These are phyloP conservation scores for Peronospora destructor DNA, from an alignment of 352 stramenopile species.

Conservation along the genomic window DNA sequence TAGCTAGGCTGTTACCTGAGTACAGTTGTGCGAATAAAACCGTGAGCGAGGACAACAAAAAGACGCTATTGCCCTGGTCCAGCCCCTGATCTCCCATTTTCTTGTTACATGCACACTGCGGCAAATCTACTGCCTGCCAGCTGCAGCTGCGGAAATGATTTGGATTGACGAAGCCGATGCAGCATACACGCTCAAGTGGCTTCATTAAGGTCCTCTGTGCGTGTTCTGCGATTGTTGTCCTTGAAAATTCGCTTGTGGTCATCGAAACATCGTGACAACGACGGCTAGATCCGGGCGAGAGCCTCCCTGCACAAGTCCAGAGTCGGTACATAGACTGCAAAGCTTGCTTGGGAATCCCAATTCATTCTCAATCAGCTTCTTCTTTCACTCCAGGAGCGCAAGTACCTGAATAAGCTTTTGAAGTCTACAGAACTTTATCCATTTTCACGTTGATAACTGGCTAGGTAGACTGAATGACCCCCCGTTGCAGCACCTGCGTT, in stretches of 20 bases:
- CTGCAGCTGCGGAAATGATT: slow-evolving; percentile 28
- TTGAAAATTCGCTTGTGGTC: slow-evolving; percentile 16
- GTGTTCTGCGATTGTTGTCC: slow-evolving; percentile 24
- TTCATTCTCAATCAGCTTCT: slow-evolving; percentile 12
- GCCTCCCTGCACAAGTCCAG: slow-evolving; percentile 9
- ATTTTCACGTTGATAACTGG: slow-evolving; percentile 17
- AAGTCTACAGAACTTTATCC: slow-evolving; percentile 10
- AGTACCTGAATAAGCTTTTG: background rate
- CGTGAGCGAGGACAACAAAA: slow-evolving; percentile 8
- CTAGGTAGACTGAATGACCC: slow-evolving; percentile 1
- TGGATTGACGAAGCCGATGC: slow-evolving; percentile 11
- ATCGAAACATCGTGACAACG: slow-evolving; percentile 21
- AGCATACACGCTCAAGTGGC: slow-evolving; percentile 11
- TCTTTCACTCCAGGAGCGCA: background rate
- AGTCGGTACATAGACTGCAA: slow-evolving; percentile 5
- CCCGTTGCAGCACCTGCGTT: background rate
- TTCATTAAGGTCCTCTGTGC: slow-evolving; percentile 16
- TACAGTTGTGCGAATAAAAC: slow-evolving; percentile 12
- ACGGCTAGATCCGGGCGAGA: slow-evolving; percentile 5
- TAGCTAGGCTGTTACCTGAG: slow-evolving; percentile 6
- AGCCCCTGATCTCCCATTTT: slow-evolving; percentile 2
- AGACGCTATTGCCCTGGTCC: slow-evolving; percentile 21
- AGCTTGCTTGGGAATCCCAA: slow-evolving; percentile 12
- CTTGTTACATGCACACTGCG: slow-evolving; percentile 3
- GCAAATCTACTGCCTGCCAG: slow-evolving; percentile 15